These are phyloP conservation scores for Plantago elongata DNA, from an alignment of 257 asterid species.

Conservation along the genomic window DNA sequence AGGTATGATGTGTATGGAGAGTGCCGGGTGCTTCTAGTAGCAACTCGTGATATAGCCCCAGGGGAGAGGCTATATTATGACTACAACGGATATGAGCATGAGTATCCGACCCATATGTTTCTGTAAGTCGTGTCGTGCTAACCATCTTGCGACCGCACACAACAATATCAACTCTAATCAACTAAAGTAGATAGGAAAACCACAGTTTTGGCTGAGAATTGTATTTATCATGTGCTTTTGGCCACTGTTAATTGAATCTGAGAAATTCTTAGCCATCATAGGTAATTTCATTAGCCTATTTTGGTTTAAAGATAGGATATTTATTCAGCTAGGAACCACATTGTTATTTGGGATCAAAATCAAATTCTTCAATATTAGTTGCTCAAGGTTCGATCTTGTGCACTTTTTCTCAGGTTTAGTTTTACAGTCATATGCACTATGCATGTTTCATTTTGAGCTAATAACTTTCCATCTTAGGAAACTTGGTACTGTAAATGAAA, in stretches of 20 bases:
- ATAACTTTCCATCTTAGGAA: no score
- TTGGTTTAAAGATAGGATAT: constrained; percentile 16
- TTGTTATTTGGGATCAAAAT: no score
- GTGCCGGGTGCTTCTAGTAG: constrained; percentile 63
- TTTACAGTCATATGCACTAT: no score
- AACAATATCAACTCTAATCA: constrained; percentile 24
- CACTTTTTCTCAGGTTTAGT: no score
- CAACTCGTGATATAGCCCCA: constrained; percentile 65
- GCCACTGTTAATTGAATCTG: constrained; percentile 17
- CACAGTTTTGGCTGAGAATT: constrained; percentile 9
- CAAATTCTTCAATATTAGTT: no score
- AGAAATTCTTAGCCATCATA: constrained; percentile 18
- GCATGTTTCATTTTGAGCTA: no score
- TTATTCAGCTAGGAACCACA: background rate
- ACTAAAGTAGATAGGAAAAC: constrained; percentile 22
- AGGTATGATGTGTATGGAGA: constrained; percentile 61
- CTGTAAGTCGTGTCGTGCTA: constrained; percentile 28
- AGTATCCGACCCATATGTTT: constrained; percentile 81
- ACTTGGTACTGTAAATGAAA: no score
- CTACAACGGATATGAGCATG: constrained; percentile 83
- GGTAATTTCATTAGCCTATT: constrained; percentile 9
- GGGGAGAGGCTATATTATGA: constrained; percentile 92
- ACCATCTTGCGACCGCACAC: constrained; percentile 16
- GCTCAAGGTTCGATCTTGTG: no score
- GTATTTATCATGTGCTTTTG: constrained; percentile 17